Evolutionary conservation across 2,329 filamentous ascomycete species (phyloP).

Genomic region (Cladosporium sp.): DNA sequence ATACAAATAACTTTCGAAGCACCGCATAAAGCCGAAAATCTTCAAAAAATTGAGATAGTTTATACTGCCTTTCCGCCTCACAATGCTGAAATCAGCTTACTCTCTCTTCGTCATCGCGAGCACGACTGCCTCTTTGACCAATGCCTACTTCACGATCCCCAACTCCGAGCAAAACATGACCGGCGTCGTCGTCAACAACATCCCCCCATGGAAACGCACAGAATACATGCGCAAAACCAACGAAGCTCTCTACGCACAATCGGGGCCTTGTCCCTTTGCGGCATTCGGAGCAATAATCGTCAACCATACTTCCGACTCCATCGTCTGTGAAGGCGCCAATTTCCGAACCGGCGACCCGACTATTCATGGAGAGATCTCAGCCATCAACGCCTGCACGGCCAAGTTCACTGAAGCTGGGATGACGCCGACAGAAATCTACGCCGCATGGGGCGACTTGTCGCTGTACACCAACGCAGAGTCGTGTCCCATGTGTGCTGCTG

Average conservation of each 20-base stretch:
- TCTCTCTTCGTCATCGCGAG: background rate
- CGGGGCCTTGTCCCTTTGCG: slow-evolving; percentile 49
- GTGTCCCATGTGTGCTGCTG: slow-evolving; percentile 56
- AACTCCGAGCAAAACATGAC: background rate
- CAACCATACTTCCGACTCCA: slow-evolving; percentile 47
- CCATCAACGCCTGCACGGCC: slow-evolving; percentile 50
- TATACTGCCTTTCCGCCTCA: background rate
- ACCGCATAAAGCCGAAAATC: background rate
- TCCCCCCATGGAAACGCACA: background rate
- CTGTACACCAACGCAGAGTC: slow-evolving; percentile 56
- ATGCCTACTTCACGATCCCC: background rate
- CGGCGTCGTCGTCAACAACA: background rate
- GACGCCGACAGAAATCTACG: slow-evolving; percentile 42
- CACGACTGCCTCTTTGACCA: background rate
- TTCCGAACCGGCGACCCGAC: slow-evolving; percentile 47
- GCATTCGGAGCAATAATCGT: slow-evolving; percentile 54
- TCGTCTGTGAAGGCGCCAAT: slow-evolving; percentile 53
- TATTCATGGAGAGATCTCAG: slow-evolving; percentile 53
- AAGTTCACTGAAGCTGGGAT: slow-evolving; percentile 47
- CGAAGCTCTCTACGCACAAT: slow-evolving; percentile 38
- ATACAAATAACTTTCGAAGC: background rate
- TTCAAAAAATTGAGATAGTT: background rate
- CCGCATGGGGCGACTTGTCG: slow-evolving; percentile 45
- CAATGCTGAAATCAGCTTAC: background rate
- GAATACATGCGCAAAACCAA: slow-evolving; percentile 54